phyloP scores from a whole-genome alignment of 306 rosid genomes.

The Lotus japonicus region DNA sequence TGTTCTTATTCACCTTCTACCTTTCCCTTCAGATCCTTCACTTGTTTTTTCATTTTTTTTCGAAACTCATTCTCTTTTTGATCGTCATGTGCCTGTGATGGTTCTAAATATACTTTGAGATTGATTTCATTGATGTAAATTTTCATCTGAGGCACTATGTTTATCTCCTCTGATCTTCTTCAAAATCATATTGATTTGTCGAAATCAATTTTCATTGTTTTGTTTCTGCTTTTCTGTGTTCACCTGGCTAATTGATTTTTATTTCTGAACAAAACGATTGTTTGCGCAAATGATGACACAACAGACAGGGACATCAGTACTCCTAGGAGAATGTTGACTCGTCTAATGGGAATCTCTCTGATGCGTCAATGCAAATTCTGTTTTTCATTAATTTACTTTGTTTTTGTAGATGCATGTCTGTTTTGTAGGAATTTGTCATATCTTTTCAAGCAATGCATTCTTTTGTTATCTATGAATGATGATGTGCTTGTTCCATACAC shows the following conservation, averaged over 20 bases:
- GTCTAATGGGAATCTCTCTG: slow-evolving; percentile 59
- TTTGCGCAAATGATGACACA: slow-evolving; percentile 37
- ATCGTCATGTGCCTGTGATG: slow-evolving; percentile 46
- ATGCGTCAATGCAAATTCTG: neutral
- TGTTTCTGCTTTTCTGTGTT: neutral
- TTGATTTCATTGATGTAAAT: slow-evolving; percentile 40
- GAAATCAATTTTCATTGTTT: too few species aligned
- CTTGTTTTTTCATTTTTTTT: too few species aligned
- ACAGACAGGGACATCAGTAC: slow-evolving; percentile 66
- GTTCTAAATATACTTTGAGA: slow-evolving; percentile 74
- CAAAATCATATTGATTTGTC: too few species aligned
- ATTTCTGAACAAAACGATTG: neutral
- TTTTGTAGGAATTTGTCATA: too few species aligned
- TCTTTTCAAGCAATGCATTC: too few species aligned
- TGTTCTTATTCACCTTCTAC: neutral
- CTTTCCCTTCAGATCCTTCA: too few species aligned
- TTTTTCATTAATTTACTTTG: too few species aligned
- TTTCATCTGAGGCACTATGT: slow-evolving; percentile 55
- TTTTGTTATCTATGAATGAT: neutral
- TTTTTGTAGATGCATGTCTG: neutral
- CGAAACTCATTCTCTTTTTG: too few species aligned
- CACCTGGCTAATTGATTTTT: neutral
- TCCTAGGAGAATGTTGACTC: slow-evolving; percentile 32
- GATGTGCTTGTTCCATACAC: neutral
- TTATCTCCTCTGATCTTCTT: too few species aligned